These are phyloP conservation scores for Umbelopsis ramanniana DNA, from an alignment of 192 early-diverging fungal species.

Conservation along the genomic window DNA sequence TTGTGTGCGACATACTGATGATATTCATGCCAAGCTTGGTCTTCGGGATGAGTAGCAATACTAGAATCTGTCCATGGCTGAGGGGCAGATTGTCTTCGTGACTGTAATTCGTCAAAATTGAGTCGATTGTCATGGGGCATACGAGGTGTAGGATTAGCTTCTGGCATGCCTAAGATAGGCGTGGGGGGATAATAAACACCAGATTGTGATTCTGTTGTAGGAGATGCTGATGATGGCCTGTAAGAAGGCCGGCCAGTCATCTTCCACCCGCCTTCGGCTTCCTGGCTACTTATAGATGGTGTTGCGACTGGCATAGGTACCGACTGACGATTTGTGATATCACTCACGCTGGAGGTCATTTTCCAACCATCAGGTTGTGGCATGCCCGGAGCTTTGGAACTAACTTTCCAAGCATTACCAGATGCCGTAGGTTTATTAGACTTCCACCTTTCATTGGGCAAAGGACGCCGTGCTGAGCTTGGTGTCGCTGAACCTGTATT, in stretches of 20 bases:
- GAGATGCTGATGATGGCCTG: neutral
- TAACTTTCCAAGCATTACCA: slow-evolving; percentile 3
- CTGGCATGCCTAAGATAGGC: slow-evolving; percentile 11
- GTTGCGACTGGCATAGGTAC: neutral
- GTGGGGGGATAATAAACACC: neutral
- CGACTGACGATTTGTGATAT: neutral
- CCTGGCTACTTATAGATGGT: neutral
- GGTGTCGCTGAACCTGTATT: neutral
- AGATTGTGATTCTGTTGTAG: neutral
- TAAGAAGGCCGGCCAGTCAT: neutral
- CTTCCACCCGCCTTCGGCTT: slow-evolving; percentile 2
- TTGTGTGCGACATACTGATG: neutral
- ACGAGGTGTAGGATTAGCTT: slow-evolving; percentile 11
- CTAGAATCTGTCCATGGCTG: neutral
- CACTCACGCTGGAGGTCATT: slow-evolving; percentile 15
- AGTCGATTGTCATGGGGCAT: neutral
- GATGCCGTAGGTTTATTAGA: neutral
- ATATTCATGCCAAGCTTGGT: neutral
- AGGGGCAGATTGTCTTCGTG: slow-evolving; percentile 6
- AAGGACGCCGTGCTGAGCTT: neutral
- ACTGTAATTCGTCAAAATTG: neutral
- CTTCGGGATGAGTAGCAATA: neutral
- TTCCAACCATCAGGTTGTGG: neutral
- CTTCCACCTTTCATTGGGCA: slow-evolving; percentile 12
- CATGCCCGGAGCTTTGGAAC: neutral